Evolutionary conservation across 495 filamentous ascomycete genomes (phyloP).

Genomic region (Talaromyces liani): DNA sequence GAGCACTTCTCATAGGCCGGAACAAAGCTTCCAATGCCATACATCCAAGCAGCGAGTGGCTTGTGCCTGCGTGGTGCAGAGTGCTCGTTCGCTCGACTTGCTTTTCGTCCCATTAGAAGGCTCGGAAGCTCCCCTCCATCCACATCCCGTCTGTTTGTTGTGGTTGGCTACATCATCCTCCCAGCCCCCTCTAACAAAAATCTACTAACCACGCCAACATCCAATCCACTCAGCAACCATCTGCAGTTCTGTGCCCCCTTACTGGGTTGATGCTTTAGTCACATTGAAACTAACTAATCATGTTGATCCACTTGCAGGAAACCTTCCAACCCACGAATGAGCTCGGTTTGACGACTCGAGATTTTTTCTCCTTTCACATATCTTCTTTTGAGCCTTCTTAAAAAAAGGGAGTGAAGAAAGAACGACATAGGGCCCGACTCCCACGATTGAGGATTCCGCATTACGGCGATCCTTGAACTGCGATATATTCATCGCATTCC

Average conservation of each 20-base stretch:
- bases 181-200: not conserved
- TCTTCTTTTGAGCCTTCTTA: not conserved
- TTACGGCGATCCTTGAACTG: not conserved
- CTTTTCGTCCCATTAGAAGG: conserved; percentile 7
- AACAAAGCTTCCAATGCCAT: not conserved
- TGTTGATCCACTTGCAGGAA: conserved; percentile 2
- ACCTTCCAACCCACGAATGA: conserved; percentile 2
- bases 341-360: not conserved
- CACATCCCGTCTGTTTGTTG: conserved; percentile 5
- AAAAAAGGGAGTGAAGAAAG: not conserved
- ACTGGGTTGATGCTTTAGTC: conserved; percentile 2
- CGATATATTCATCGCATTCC: not conserved
- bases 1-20: not conserved
- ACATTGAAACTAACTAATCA: conserved; percentile 2
- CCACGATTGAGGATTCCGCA: not conserved
- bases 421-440: not conserved
- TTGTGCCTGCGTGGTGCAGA: not conserved
- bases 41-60: not conserved
- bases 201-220: not conserved
- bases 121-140: conserved; percentile 4
- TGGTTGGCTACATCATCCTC: conserved; percentile 8
- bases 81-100: not conserved
- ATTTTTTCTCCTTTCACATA: not conserved
- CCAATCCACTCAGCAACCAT: not conserved
- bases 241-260: not conserved